These are phyloP conservation scores for Tuber calosporum DNA, from an alignment of 495 filamentous ascomycete genomes.

Conservation along the genomic window DNA sequence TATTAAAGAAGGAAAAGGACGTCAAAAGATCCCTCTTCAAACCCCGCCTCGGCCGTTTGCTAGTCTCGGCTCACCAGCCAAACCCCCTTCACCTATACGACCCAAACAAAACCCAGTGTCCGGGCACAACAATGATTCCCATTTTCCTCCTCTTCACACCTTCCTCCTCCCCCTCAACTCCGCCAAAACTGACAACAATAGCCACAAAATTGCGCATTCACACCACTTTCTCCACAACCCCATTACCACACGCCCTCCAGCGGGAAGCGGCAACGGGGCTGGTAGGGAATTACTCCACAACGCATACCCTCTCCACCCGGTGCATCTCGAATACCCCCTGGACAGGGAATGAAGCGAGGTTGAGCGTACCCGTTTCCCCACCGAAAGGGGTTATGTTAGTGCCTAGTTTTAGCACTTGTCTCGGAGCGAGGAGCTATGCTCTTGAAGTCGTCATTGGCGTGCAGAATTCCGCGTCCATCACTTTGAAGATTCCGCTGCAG, in stretches of 20 bases:
- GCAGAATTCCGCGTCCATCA: constrained; percentile 52
- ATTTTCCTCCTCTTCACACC: constrained; percentile 41
- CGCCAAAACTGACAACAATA: constrained; percentile 62
- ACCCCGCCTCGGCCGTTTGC: constrained; percentile 64
- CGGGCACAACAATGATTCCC: constrained; percentile 40
- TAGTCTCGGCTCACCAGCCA: constrained; percentile 67
- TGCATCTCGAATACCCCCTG: neutral
- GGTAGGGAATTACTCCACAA: constrained; percentile 6
- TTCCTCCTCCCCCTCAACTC: constrained; percentile 43
- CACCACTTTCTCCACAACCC: constrained; percentile 60
- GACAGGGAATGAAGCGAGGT: constrained; percentile 44
- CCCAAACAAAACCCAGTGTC: constrained; percentile 45
- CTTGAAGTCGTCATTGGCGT: constrained; percentile 62
- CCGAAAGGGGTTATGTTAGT: constrained; percentile 59
- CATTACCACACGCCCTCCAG: constrained; percentile 31
- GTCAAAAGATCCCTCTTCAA: constrained; percentile 73
- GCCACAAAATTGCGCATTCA: constrained; percentile 62
- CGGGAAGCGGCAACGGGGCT: neutral
- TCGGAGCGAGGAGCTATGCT: constrained; percentile 69
- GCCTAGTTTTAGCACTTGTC: constrained; percentile 84
- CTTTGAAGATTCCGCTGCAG: constrained; percentile 70
- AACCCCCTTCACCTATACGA: constrained; percentile 53
- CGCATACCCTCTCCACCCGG: constrained; percentile 31
- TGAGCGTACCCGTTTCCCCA: constrained; percentile 68
- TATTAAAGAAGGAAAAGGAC: constrained; percentile 64